These are phyloP conservation scores for Naganishia onofrii DNA, from an alignment of 768 basidiomycete species.

Conservation along the genomic window DNA sequence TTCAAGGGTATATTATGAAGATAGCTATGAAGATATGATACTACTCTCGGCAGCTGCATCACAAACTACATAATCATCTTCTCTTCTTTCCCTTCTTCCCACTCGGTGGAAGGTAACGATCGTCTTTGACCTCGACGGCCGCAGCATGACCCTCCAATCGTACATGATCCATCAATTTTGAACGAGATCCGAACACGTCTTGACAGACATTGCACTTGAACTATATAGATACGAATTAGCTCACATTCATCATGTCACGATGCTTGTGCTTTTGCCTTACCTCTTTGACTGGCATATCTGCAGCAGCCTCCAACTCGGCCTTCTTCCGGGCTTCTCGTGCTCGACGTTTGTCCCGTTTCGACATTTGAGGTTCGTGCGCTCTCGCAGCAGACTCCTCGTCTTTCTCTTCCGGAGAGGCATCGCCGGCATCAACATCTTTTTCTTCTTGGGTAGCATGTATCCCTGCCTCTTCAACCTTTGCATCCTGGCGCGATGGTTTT, in stretches of 20 bases:
- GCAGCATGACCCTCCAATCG: slow-evolving; percentile 29
- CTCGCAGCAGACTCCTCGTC: slow-evolving; percentile 31
- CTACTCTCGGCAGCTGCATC: not conserved
- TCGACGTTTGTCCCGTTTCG: slow-evolving; percentile 79
- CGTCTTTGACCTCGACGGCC: slow-evolving; percentile 17
- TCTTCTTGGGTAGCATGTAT: slow-evolving; percentile 23
- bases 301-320: slow-evolving; percentile 49
- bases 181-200: slow-evolving; percentile 25
- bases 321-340: slow-evolving; percentile 73
- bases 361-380: slow-evolving; percentile 48
- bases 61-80: not conserved
- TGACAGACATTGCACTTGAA: slow-evolving; percentile 33
- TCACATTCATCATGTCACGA: not conserved
- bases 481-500: not conserved
- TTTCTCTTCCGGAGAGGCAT: slow-evolving; percentile 35
- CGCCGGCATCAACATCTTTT: slow-evolving; percentile 16
- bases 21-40: too few species aligned
- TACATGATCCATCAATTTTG: slow-evolving; percentile 35
- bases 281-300: slow-evolving; percentile 20
- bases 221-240: not conserved
- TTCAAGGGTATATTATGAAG: too few species aligned
- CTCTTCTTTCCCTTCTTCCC: slow-evolving; percentile 24
- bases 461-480: not conserved
- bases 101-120: not conserved
- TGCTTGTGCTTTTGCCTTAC: not conserved